Evolutionary conservation across 208 protist genomes (phyloP), one percentile per base, ranked within the genome.

Genomic region (Kentomonas sorsogonicus): DNA sequence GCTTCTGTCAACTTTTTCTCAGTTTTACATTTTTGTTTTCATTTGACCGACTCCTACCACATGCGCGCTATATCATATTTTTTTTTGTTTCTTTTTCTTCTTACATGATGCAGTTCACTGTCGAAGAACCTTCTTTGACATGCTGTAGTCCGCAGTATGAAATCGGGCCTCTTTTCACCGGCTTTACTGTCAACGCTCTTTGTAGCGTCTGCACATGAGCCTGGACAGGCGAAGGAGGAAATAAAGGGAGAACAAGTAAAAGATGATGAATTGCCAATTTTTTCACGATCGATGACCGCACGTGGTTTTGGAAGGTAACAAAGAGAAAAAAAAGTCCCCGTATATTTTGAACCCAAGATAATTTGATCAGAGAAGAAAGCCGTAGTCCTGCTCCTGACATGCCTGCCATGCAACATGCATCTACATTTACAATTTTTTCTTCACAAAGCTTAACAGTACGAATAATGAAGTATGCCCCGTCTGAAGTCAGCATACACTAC

Each of bases 271-370:
- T 26, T 34, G 5, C 26, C 15, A n/a, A 40, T 23, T 27, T 39
- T 3, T 36, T 55, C 15, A 20, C 10, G 25, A 16, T 20, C 15
- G 4, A 53, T n/a, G 27, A 30, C 4, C 18, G 31, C 33, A 7
- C 10, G 36, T n/a, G 26, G 33, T 11, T 6, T 38, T 2, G 31
- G 38, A 41, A 41, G 16, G 38, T 18, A 41, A 16, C 11, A 41
- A 41, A 41, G 38, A 41, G 38, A 16, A 41, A 41, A 41, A 41
- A 41, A 41, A 41, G 11, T n/a, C n/a, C n/a, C n/a, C n/a, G n/a
- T n/a, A n/a, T n/a, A n/a, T n/a, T n/a, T n/a, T n/a, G n/a, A n/a
- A n/a, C n/a, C n/a, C n/a, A n/a, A n/a, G n/a, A n/a, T n/a, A n/a
- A n/a, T n/a, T n/a, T n/a, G n/a, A n/a, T n/a, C n/a, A n/a, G n/a